Evolutionary conservation across 2,329 filamentous ascomycete genomes (phyloP).

Genomic region (Monilinia fructicola): DNA sequence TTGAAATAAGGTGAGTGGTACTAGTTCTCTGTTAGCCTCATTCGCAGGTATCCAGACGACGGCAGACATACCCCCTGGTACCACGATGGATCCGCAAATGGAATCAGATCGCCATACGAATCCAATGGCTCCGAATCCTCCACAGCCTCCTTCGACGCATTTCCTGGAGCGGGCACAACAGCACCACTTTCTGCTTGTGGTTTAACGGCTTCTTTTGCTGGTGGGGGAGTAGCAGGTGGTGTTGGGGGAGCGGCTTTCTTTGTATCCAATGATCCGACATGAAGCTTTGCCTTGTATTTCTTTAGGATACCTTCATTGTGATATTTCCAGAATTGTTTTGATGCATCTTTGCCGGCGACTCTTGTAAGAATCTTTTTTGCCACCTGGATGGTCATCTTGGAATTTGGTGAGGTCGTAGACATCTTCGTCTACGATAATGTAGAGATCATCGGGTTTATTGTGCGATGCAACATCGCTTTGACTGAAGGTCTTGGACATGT

Average conservation of each 20-base stretch:
- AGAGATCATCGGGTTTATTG: slow-evolving; percentile 82
- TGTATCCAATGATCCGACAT: slow-evolving; percentile 78
- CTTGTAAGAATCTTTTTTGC: slow-evolving; percentile 41
- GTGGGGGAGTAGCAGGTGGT: slow-evolving; percentile 48
- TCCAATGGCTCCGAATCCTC: slow-evolving; percentile 72
- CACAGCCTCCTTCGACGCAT: slow-evolving; percentile 35
- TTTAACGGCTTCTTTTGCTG: slow-evolving; percentile 52
- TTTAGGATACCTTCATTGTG: slow-evolving; percentile 41
- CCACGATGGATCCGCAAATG: slow-evolving; percentile 91
- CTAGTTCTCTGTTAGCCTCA: slow-evolving; percentile 46
- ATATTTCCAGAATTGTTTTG: slow-evolving; percentile 42
- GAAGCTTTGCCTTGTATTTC: slow-evolving; percentile 85
- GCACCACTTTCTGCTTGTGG: slow-evolving; percentile 57
- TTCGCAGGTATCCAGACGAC: not conserved
- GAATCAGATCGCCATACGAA: slow-evolving; percentile 80
- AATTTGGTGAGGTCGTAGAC: slow-evolving; percentile 94
- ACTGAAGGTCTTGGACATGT: slow-evolving; percentile 86
- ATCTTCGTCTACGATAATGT: slow-evolving; percentile 89
- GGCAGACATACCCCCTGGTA: slow-evolving; percentile 78
- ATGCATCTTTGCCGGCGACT: slow-evolving; percentile 42
- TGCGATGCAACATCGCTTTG: slow-evolving; percentile 85
- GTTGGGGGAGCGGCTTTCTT: slow-evolving; percentile 66
- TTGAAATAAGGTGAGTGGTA: slow-evolving; percentile 98
- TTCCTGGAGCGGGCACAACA: slow-evolving; percentile 49
- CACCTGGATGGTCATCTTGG: slow-evolving; percentile 72